Base-by-base conservation (phyloP, 192 early-diverging fungal genomes). In the Obelidium mucronatum region DNA sequence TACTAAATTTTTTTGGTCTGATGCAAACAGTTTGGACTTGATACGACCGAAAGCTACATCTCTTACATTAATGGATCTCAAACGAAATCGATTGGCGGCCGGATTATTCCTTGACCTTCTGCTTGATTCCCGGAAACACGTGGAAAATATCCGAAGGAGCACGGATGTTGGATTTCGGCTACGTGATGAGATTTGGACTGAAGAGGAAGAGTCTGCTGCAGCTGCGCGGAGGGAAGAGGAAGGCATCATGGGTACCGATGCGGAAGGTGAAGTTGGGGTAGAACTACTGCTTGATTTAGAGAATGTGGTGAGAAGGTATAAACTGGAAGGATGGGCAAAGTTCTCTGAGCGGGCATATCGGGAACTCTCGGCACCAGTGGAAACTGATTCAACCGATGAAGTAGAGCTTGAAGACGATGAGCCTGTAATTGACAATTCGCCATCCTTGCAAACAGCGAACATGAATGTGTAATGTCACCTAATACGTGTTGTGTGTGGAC, bases 11-110 rank as follows among this genome's bases (percentile, higher is more conserved):
- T n/a, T n/a, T n/a, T n/a, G n/a, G n/a, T n/a, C n/a, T n/a, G n/a
- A n/a, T n/a, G n/a, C n/a, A n/a, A n/a, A n/a, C n/a, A 84, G 83
- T 26, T 58, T 85, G 44, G 84, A 85, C 52, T 72, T 85, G 36
- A 59, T 85, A 30, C 71, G 75, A 17, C 84, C 84, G 6, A 60
- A 59, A 33, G 58, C 68, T 28, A 54, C 58, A 22, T 52, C 63
- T 3, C 19, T 87, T 15, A 87, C 86, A 13, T 75, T 87, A 15
- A 58, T 67, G 56, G 86, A 87, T 62, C 73, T 87, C 15, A 87
- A 87, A 51, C 78, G 78, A 17, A 70, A 63, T 19, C 76, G 78
- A 34, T 33, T 55, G 22, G 67, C 75, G 28, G 74, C 85, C 0
- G 67, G 31, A 11, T 56, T 87, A 3, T 80, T 87, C 28, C 74